Percentiles rank a stretch among this genome's conserved stretches.
These are phyloP conservation scores for Agaricus blazei DNA, from an alignment of 768 basidiomycete species.

Conservation along the genomic window DNA sequence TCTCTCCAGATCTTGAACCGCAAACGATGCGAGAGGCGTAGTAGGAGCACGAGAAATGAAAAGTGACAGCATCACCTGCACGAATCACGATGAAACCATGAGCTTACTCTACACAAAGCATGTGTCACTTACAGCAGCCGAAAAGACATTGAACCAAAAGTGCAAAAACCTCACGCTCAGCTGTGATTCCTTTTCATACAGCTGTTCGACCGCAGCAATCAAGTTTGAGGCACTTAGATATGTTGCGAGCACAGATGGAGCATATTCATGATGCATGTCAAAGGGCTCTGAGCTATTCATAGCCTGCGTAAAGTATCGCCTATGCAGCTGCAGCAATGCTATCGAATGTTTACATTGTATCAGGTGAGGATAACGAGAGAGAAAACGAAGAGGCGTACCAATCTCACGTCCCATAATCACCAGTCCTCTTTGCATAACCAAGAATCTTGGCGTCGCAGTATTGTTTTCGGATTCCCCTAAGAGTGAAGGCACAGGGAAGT, in stretches of 20 bases:
- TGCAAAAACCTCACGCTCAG: slow-evolving; percentile 61
- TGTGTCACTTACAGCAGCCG: slow-evolving; percentile 51
- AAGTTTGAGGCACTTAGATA: slow-evolving; percentile 56
- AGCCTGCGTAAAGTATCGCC: slow-evolving; percentile 63
- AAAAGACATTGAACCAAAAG: slow-evolving; percentile 74
- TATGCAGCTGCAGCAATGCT: slow-evolving; percentile 67
- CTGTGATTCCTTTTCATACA: slow-evolving; percentile 55
- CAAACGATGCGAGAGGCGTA: slow-evolving; percentile 51
- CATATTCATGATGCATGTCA: slow-evolving; percentile 55
- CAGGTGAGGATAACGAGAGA: slow-evolving; percentile 3
- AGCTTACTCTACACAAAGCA: not conserved
- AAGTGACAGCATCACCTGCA: slow-evolving; percentile 58
- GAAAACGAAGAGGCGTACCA: slow-evolving; percentile 29
- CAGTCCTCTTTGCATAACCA: slow-evolving; percentile 62
- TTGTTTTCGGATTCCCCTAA: slow-evolving; percentile 40
- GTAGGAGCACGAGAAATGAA: slow-evolving; percentile 60
- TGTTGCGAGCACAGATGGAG: slow-evolving; percentile 68
- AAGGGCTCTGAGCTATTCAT: slow-evolving; percentile 50
- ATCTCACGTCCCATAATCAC: slow-evolving; percentile 59
- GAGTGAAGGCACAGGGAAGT: slow-evolving; percentile 47
- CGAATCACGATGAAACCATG: not conserved
- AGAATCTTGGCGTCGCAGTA: slow-evolving; percentile 36
- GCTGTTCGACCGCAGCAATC: slow-evolving; percentile 48
- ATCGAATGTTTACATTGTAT: not conserved
- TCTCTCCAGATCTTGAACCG: slow-evolving; percentile 55